Evolutionary conservation across 78 protist species (phyloP).

Genomic region (Speleostelium caveatum): DNA sequence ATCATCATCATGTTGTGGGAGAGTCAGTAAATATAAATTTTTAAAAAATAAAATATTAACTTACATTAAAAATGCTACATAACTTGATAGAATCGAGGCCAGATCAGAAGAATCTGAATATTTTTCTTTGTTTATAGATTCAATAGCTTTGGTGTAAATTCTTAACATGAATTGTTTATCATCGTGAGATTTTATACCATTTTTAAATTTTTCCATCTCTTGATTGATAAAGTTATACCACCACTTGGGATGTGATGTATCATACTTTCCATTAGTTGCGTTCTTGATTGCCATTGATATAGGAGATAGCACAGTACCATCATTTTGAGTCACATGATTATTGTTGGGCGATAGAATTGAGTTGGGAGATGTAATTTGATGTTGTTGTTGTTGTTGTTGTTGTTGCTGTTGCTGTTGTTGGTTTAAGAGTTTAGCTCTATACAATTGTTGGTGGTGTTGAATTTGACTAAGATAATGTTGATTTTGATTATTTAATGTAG

Average conservation of each 20-base stretch:
- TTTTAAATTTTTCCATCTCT: conserved; percentile 6
- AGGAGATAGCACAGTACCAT: neutral
- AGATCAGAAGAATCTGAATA: neutral
- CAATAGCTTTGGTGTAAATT: neutral
- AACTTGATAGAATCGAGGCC: neutral
- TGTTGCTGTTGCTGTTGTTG: neutral
- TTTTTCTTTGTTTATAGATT: neutral
- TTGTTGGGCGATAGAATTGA: neutral
- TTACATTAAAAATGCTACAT: neutral
- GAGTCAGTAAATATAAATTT: no score
- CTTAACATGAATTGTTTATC: neutral
- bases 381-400: neutral
- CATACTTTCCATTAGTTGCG: neutral
- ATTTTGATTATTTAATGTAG: no score
- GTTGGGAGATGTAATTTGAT: neutral
- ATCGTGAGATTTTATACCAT: neutral
- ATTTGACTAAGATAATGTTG: no score
- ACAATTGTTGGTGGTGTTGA: no score
- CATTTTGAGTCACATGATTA: neutral
- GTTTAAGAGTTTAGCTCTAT: neutral
- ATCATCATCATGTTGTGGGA: neutral
- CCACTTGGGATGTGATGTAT: neutral
- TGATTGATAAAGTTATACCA: neutral
- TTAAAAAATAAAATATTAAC: neutral
- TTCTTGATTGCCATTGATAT: neutral